Percentiles rank a stretch among this genome's conserved stretches.
These are phyloP conservation scores for Filosporella fistucella DNA, from an alignment of 495 filamentous ascomycete species.

Conservation along the genomic window DNA sequence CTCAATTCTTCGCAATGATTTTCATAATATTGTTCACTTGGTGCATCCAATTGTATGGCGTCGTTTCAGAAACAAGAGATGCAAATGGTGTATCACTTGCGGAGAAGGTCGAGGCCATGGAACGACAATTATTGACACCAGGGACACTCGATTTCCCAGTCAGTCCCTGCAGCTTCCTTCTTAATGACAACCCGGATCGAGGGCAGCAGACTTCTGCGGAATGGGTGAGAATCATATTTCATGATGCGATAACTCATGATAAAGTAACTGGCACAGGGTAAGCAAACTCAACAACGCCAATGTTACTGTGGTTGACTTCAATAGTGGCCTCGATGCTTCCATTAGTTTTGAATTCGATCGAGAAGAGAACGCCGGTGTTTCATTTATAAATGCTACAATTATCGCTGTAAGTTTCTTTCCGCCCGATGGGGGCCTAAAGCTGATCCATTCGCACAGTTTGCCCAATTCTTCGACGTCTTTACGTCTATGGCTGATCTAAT, in stretches of 20 bases:
- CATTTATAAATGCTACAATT: constrained; percentile 35
- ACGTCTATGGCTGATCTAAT: constrained; percentile 1
- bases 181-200: background rate
- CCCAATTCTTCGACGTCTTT: background rate
- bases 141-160: background rate
- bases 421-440: background rate
- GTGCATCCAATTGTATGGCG: background rate
- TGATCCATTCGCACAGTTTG: constrained; percentile 11
- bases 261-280: constrained; percentile 22
- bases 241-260: constrained; percentile 29
- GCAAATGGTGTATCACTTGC: constrained; percentile 2
- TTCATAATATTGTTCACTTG: background rate
- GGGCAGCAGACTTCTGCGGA: constrained; percentile 31
- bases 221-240: constrained; percentile 40
- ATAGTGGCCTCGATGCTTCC: constrained; percentile 31
- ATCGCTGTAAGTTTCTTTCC: constrained; percentile 6
- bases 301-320: background rate
- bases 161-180: background rate
- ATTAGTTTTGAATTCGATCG: constrained; percentile 29
- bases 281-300: background rate
- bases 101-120: constrained; percentile 1
- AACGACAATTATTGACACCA: background rate
- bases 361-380: constrained; percentile 29
- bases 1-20: too few relatives aligned
- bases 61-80: background rate